Evolutionary conservation across 2,329 filamentous ascomycete genomes (phyloP).

Genomic region (Fusarium goolgardi): DNA sequence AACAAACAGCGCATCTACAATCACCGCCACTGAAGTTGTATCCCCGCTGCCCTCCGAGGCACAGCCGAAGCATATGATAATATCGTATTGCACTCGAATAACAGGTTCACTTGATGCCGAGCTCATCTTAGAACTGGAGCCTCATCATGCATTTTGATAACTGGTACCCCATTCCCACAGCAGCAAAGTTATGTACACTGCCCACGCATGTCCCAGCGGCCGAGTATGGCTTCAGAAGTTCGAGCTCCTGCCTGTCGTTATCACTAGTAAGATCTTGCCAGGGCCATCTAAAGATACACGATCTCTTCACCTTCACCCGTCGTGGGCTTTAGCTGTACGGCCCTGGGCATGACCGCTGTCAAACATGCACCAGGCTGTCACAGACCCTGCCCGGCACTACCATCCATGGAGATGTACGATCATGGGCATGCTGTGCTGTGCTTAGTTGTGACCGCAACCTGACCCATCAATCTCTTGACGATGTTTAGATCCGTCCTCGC

Average conservation of each 20-base stretch:
- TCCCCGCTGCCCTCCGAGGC: slow-evolving; percentile 39
- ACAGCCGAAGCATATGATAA: slow-evolving; percentile 45
- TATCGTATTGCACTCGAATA: slow-evolving; percentile 18
- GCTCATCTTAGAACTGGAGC: slow-evolving; percentile 11
- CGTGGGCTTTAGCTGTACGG: slow-evolving; percentile 17
- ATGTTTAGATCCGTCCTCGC: slow-evolving; percentile 41
- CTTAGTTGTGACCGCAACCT: slow-evolving; percentile 32
- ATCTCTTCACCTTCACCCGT: slow-evolving; percentile 23
- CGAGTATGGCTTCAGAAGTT: slow-evolving; percentile 15
- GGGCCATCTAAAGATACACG: slow-evolving; percentile 30
- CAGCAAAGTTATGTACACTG: slow-evolving; percentile 23
- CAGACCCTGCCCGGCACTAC: slow-evolving; percentile 46
- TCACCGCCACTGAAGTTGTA: slow-evolving; percentile 28
- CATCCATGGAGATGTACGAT: slow-evolving; percentile 40
- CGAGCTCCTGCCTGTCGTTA: slow-evolving; percentile 22
- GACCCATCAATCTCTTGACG: slow-evolving; percentile 35
- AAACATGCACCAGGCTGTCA: slow-evolving; percentile 45
- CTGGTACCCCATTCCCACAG: slow-evolving; percentile 17
- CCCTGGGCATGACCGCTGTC: slow-evolving; percentile 31
- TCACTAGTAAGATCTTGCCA: slow-evolving; percentile 41
- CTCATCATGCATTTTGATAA: slow-evolving; percentile 10
- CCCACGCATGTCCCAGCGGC: slow-evolving; percentile 15
- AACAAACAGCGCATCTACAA: slow-evolving; percentile 39
- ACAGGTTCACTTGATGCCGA: slow-evolving; percentile 21
- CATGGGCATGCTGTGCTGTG: slow-evolving; percentile 43